These are phyloP conservation scores for Phlebiopsis gigantea DNA, from an alignment of 768 basidiomycete genomes.

Conservation along the genomic window DNA sequence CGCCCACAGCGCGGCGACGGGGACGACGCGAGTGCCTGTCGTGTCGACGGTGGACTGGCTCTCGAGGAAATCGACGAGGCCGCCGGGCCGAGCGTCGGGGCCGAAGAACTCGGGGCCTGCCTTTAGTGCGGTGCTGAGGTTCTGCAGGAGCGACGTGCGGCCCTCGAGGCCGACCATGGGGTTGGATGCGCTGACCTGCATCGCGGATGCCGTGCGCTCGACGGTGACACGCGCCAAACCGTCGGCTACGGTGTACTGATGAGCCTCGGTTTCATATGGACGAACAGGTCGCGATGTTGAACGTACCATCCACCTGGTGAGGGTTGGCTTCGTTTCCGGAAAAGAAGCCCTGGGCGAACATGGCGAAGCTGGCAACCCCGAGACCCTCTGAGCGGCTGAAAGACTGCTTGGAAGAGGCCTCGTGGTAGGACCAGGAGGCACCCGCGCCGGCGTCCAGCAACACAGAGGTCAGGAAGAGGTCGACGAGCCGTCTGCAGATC, in stretches of 20 bases:
- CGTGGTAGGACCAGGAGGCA: conserved; percentile 71
- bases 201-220: conserved; percentile 52
- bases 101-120: conserved; percentile 69
- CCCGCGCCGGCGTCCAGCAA: conserved; percentile 95
- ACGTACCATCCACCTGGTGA: conserved; percentile 75
- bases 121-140: conserved; percentile 67
- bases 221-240: conserved; percentile 63
- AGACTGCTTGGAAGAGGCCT: conserved; percentile 43
- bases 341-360: conserved; percentile 85
- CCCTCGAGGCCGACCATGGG: conserved; percentile 91
- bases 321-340: conserved; percentile 59
- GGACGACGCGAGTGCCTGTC: conserved; percentile 42
- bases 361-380: conserved; percentile 84
- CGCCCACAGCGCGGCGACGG: conserved; percentile 75
- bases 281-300: not conserved
- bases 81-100: conserved; percentile 67
- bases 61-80: conserved; percentile 75
- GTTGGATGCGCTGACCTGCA: conserved; percentile 78
- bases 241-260: conserved; percentile 41
- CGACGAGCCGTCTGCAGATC: conserved; percentile 69
- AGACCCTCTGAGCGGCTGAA: conserved; percentile 77
- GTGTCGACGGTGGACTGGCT: conserved; percentile 39
- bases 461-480: conserved; percentile 87
- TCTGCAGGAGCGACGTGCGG: conserved; percentile 68
- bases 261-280: too few species aligned